A percentile compares a stretch with the other conserved stretches of the same genome.
These are phyloP conservation scores for Capillidium heterosporum DNA, from an alignment of 371 early-diverging fungal species.

Conservation along the genomic window DNA sequence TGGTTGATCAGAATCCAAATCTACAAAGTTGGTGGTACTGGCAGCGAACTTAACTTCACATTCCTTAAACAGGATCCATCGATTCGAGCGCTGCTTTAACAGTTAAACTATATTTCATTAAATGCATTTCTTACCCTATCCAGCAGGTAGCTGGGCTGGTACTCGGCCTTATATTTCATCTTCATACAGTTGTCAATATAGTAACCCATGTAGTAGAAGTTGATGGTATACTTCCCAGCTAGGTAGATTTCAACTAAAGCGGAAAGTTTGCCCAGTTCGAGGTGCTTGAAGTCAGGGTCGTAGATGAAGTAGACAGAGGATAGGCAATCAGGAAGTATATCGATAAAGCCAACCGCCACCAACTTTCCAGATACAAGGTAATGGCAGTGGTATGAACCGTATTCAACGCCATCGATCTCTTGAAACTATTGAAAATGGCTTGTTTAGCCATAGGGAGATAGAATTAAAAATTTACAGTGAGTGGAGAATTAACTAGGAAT, in stretches of 20 bases:
- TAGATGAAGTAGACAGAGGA: slow-evolving; percentile 90
- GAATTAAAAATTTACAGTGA: slow-evolving; percentile 19
- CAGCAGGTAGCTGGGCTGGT: slow-evolving; percentile 61
- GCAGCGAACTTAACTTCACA: too few relatives aligned
- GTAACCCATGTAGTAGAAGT: slow-evolving; percentile 28
- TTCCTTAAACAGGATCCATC: too few relatives aligned
- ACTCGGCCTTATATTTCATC: slow-evolving; percentile 85
- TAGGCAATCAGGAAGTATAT: slow-evolving; percentile 71
- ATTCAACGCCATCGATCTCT: slow-evolving; percentile 15
- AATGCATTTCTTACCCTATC: slow-evolving; percentile 23
- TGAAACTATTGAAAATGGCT: slow-evolving; percentile 2
- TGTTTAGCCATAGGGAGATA: background rate
- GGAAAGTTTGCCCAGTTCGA: slow-evolving; percentile 73
- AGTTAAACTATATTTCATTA: too few relatives aligned
- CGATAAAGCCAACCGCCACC: slow-evolving; percentile 76
- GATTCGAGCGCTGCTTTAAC: too few relatives aligned
- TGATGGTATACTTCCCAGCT: too few relatives aligned
- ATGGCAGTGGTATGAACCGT: slow-evolving; percentile 76
- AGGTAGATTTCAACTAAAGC: too few relatives aligned
- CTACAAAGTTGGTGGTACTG: too few relatives aligned
- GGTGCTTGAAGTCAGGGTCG: slow-evolving; percentile 52
- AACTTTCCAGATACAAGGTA: slow-evolving; percentile 58
- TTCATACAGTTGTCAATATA: slow-evolving; percentile 80
- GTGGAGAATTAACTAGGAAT: slow-evolving; percentile 63
- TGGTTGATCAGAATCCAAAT: too few relatives aligned